Evolutionary conservation across 2,329 filamentous ascomycete species (phyloP).

Genomic region (Hypoxylon sp.): DNA sequence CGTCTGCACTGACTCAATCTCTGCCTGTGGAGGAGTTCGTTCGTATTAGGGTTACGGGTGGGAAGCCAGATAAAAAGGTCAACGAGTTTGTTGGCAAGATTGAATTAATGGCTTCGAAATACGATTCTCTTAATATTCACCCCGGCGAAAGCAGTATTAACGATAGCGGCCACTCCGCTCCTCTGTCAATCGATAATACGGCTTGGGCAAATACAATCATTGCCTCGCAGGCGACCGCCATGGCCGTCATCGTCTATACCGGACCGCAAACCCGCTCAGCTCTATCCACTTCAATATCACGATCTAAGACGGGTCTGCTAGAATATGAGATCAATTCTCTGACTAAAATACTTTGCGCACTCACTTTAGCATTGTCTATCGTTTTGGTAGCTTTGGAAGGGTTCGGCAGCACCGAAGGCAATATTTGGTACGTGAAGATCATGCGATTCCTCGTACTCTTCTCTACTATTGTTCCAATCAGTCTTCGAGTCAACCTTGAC

Average conservation of each 20-base stretch:
- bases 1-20: constrained; percentile 87
- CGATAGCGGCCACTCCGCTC: constrained; percentile 70
- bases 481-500: constrained; percentile 94
- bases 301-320: constrained; percentile 93
- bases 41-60: constrained; percentile 80
- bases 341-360: constrained; percentile 93
- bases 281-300: constrained; percentile 89
- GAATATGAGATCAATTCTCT: constrained; percentile 98
- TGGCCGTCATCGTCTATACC: constrained; percentile 94
- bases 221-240: constrained; percentile 89
- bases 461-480: constrained; percentile 99
- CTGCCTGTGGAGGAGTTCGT: constrained; percentile 80
- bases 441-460: constrained; percentile 98
- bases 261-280: constrained; percentile 94
- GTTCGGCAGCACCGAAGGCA: constrained; percentile 76
- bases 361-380: constrained; percentile 89
- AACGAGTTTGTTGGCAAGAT: constrained; percentile 96
- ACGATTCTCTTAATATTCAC: constrained; percentile 63
- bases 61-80: constrained; percentile 92
- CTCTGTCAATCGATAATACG: constrained; percentile 94
- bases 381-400: constrained; percentile 90
- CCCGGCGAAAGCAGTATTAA: constrained; percentile 54
- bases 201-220: constrained; percentile 99
- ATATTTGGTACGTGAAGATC: constrained; percentile 94
- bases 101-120: constrained; percentile 75